Conservation (phyloP, 768 basidiomycete species). For the Lactarius akahatsu region DNA sequence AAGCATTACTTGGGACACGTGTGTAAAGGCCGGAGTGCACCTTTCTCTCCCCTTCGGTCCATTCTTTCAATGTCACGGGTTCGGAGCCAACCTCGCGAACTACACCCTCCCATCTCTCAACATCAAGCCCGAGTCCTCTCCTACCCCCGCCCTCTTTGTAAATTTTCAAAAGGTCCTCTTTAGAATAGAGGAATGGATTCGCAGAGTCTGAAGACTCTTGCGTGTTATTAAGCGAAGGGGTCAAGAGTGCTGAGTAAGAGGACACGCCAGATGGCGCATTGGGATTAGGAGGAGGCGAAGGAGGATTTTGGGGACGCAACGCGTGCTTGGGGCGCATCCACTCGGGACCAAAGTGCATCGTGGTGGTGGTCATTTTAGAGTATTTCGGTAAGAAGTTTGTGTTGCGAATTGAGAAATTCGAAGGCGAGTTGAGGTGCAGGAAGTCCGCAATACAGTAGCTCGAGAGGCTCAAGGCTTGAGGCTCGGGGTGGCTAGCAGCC, state of each 20-base stretch:
- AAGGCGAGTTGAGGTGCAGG: slow-evolving; percentile 12
- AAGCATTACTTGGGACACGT: slow-evolving; percentile 9
- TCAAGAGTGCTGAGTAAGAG: slow-evolving; percentile 71
- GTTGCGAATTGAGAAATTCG: slow-evolving; percentile 6
- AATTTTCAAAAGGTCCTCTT: slow-evolving; percentile 80
- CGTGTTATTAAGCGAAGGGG: slow-evolving; percentile 48
- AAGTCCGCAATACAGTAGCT: slow-evolving; percentile 9
- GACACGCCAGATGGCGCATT: slow-evolving; percentile 51
- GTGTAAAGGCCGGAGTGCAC: slow-evolving; percentile 42
- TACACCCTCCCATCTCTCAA: slow-evolving; percentile 87
- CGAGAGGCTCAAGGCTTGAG: slow-evolving; percentile 17
- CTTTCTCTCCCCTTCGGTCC: slow-evolving; percentile 85
- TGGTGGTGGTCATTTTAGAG: slow-evolving; percentile 53
- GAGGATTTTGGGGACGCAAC: slow-evolving; percentile 53
- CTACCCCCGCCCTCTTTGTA: slow-evolving; percentile 77
- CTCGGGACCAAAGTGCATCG: slow-evolving; percentile 90
- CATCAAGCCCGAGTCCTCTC: slow-evolving; percentile 76
- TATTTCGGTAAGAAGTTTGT: slow-evolving; percentile 1
- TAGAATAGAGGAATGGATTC: slow-evolving; percentile 84
- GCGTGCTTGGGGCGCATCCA: slow-evolving; percentile 87
- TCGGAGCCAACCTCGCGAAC: slow-evolving; percentile 73
- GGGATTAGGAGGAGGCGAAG: slow-evolving; percentile 52
- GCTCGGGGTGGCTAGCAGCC: background rate
- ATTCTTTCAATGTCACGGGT: slow-evolving; percentile 74
- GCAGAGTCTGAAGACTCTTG: slow-evolving; percentile 60